Percentiles rank a stretch among this genome's conserved stretches.
Evolutionary conservation across 2,329 filamentous ascomycete genomes (phyloP).

Genomic region (Arthroderma sp.): DNA sequence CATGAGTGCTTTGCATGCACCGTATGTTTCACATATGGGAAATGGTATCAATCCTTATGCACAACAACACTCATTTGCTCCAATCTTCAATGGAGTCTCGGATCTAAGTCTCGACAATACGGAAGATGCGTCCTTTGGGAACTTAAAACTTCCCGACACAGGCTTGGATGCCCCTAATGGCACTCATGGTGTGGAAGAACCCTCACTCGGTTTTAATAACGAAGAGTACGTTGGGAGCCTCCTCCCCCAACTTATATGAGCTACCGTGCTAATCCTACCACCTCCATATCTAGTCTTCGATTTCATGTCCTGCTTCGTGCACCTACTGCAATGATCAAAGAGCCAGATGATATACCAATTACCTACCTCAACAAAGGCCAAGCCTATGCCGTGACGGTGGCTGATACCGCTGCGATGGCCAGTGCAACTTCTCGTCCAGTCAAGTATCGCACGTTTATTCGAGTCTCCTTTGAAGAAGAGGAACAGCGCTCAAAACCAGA

Average conservation of each 20-base stretch:
- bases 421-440: constrained; percentile 43
- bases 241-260: constrained; percentile 10
- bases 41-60: background rate
- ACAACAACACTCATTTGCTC: background rate
- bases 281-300: constrained; percentile 31
- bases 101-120: background rate
- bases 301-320: constrained; percentile 85
- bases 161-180: no score
- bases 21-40: background rate
- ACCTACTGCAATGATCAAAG: constrained; percentile 85
- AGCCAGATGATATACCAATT: constrained; percentile 72
- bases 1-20: background rate
- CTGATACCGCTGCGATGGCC: constrained; percentile 57
- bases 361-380: constrained; percentile 98
- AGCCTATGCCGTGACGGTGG: constrained; percentile 73
- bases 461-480: constrained; percentile 95
- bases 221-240: background rate
- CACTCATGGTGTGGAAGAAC: no score
- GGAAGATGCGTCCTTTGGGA: no score
- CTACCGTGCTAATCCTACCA: constrained; percentile 13
- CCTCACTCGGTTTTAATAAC: background rate
- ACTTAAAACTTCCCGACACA: no score
- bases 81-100: background rate
- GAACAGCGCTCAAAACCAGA: constrained; percentile 74
- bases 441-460: constrained; percentile 77